Base-by-base conservation (phyloP, 1,284 basidiomycete genomes). In the Cystobasidiaceae sp. region DNA sequence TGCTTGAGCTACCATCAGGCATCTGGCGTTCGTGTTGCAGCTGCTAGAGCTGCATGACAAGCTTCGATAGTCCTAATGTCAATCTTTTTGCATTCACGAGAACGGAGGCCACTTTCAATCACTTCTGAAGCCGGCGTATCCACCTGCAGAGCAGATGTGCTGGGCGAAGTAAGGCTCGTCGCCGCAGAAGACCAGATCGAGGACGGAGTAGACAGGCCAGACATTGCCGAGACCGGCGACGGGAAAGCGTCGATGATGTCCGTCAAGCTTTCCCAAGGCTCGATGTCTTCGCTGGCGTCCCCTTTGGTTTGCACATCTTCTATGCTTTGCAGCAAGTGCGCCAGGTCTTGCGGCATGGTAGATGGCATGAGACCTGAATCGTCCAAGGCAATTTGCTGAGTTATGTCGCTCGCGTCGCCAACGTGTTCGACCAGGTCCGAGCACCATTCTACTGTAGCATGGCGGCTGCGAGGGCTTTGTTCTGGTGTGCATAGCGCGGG, bases 371-470 rank as follows among this genome's bases (percentile, higher is more conserved):
- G n/a, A 39, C 27, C 32, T 21, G 51, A 55, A 19, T 55, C 51
- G 43, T 55, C 37, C 27, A 25, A 39, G 7, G 51, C 51, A 6
- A 55, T 19, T 33, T 39, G 34, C 33, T 34, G 15, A 9, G 13
- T 25, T 25, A 7, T 25, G 15, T 55, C 19, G 8, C n/a, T 32
- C 19, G 15, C 34, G 28, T 55, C 32, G 4, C n/a, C 34, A 2
- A 25, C 33, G 27, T 37, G 15, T 19, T 30, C 34, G 21, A 19
- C 19, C 15, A 55, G 19, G 17, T 55, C 51, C 1, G 28, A 23
- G 13, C 27, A 55, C 51, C 51, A 55, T 55, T 55, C 51, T n/a
- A 55, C 33, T 7, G 51, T 32, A n/a, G 51, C 51, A 41, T 55
- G 51, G 23, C 51, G 21, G 23, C 51, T 55, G 23, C 34, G 33